Base-by-base conservation (phyloP, 345 rosid species). In the Lepidium didymum region DNA sequence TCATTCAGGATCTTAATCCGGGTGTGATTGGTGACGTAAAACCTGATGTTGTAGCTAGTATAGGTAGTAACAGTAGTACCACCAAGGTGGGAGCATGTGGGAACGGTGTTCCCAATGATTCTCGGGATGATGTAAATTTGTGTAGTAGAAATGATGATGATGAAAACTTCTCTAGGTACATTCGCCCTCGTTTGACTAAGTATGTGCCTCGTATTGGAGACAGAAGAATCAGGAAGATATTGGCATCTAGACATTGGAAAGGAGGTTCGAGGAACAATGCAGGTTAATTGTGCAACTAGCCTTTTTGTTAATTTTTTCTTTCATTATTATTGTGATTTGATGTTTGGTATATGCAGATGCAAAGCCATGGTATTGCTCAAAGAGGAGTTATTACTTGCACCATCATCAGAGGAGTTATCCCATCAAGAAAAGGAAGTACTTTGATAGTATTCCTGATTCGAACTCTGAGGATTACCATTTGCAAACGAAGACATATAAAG, bases 241-340 rank as follows among this genome's bases (percentile, higher is more conserved):
- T 82, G 89, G 96, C 98, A 59, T 87, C 98, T 47, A 85, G 76
- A 78, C 79, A 80, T 67, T 81, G 96, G 89, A 89, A 86, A 77
- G 84, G 74, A 62, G 64, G 82, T 62, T 76, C 84, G 29, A 82
- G 76, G 65, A 69, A 60, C 58, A 65, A 13, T 5, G 6, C 68
- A 2, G 75, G 75, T 70, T 50, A 8, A 23, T 38, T 23, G 13
- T 6, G 8, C 23, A 49, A 4, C 41, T 38, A 8, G 29, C 35
- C 64, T 34, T 51, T 13, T 67, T 34, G 60, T 69, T 80, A 52
- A 42, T 55, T 45, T 23, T 33, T 15, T 78, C 52, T 57, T 6
- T 47, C 34, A 8, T 5, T 1, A 9, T 19, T 33, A 47, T 8
- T 46, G 60, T 50, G 52, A 10, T 38, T 61, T 68, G 36, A 29